Percentiles rank a stretch among this genome's conserved stretches.
These are phyloP conservation scores for Dryas drummondii DNA, from an alignment of 306 rosid species.

Conservation along the genomic window DNA sequence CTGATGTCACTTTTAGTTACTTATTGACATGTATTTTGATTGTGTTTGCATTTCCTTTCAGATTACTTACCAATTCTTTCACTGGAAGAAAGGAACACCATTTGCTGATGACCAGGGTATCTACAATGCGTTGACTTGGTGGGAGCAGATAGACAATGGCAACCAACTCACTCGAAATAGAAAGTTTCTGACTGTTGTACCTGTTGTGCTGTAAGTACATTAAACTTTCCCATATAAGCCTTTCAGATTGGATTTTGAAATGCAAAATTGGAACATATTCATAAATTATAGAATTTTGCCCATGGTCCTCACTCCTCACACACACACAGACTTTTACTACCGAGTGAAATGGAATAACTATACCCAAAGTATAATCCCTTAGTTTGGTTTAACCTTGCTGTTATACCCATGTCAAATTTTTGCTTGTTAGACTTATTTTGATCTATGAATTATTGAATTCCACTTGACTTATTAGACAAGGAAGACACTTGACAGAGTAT, in stretches of 20 bases:
- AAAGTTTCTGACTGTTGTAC: slow-evolving; percentile 44
- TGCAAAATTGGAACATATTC: background rate
- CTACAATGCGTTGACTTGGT: slow-evolving; percentile 48
- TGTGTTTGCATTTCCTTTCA: slow-evolving; percentile 12
- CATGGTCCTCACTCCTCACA: background rate
- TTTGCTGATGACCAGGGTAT: slow-evolving; percentile 52
- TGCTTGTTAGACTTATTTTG: background rate
- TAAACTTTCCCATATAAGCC: background rate
- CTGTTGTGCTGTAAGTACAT: slow-evolving; percentile 40
- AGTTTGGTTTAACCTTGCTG: background rate
- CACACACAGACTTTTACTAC: background rate
- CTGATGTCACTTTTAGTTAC: background rate
- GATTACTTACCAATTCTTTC: slow-evolving; percentile 46
- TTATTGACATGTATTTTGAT: background rate
- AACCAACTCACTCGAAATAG: slow-evolving; percentile 47
- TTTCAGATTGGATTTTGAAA: background rate
- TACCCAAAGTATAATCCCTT: background rate
- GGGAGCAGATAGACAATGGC: slow-evolving; percentile 51
- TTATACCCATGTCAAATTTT: background rate
- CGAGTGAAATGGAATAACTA: background rate
- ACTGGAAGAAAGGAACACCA: slow-evolving; percentile 51
- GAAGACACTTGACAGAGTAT: background rate
- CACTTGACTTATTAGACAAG: background rate
- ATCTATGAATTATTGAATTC: background rate
- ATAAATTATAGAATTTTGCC: background rate